Evolutionary conservation across 2,329 filamentous ascomycete genomes (phyloP).

Genomic region (Ophiostoma australiae): DNA sequence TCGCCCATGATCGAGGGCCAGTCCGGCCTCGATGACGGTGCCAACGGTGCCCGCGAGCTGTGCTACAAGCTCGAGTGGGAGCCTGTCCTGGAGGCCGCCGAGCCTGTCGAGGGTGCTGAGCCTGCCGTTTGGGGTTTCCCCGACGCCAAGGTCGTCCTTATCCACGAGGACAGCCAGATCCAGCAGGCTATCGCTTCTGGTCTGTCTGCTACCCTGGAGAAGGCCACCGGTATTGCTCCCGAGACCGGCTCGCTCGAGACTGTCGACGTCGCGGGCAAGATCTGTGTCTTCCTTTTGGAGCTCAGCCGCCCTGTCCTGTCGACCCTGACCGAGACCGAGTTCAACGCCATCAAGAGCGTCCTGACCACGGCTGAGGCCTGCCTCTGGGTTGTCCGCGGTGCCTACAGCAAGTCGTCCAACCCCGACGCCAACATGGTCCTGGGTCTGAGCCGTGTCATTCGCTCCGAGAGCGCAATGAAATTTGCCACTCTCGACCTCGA

Average conservation of each 20-base stretch:
- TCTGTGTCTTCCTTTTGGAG: constrained; percentile 29
- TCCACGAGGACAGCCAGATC: constrained; percentile 20
- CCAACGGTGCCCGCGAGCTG: not conserved
- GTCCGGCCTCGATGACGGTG: constrained; percentile 30
- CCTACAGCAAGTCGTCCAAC: constrained; percentile 18
- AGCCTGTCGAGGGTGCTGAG: not conserved
- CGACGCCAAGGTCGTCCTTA: constrained; percentile 27
- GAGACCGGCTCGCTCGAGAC: constrained; percentile 20
- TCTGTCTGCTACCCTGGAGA: not conserved
- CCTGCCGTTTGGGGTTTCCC: constrained; percentile 28
- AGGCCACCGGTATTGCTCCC: not conserved
- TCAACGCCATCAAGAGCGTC: constrained; percentile 27
- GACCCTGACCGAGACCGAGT: constrained; percentile 26
- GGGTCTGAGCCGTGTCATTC: constrained; percentile 28
- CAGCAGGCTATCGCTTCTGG: constrained; percentile 25
- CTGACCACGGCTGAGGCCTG: constrained; percentile 21
- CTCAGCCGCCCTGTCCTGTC: constrained; percentile 32
- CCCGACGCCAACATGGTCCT: constrained; percentile 29
- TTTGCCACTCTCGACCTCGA: constrained; percentile 27
- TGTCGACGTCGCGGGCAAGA: constrained; percentile 28
- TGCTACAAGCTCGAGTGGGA: constrained; percentile 20
- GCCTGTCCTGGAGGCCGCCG: constrained; percentile 27
- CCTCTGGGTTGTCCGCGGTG: constrained; percentile 30
- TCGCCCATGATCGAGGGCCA: constrained; percentile 1
- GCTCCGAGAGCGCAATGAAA: constrained; percentile 28